Evolutionary conservation across 169 alveolate species (phyloP).

Genomic region (Besnoitia besnoiti): DNA sequence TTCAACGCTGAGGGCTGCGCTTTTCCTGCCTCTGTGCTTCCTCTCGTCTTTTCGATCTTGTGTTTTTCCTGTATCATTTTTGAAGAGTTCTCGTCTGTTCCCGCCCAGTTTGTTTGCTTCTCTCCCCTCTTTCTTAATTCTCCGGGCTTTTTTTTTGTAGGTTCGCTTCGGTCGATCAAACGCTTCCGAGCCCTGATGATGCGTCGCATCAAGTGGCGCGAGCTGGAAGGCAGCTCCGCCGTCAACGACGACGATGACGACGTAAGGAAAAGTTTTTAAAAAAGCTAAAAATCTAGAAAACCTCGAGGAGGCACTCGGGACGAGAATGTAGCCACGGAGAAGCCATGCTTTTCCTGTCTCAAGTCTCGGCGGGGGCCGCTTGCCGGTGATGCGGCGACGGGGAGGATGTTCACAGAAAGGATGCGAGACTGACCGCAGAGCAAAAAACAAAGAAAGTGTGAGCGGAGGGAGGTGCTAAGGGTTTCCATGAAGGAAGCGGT

Average conservation of each 20-base stretch:
- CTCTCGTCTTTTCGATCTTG: neutral
- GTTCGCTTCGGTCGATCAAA: constrained; percentile 76
- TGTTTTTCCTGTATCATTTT: neutral
- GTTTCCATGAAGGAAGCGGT: no score
- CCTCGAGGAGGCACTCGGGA: neutral
- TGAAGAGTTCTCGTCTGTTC: neutral
- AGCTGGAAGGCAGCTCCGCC: constrained; percentile 36
- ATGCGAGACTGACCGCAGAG: neutral
- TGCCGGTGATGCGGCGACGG: neutral
- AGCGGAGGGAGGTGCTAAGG: neutral
- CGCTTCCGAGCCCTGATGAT: constrained; percentile 78
- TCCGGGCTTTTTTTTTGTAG: constrained; percentile 40
- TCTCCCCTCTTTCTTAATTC: neutral
- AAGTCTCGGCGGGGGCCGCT: no score
- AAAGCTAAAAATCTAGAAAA: neutral
- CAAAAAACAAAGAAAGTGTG: neutral
- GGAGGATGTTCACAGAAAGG: neutral
- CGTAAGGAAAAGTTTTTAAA: neutral
- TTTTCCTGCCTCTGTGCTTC: neutral
- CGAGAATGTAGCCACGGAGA: neutral
- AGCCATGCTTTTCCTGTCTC: neutral
- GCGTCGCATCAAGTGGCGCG: constrained; percentile 82
- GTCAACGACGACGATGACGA: constrained; percentile 37
- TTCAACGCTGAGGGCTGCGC: neutral
- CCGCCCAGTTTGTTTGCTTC: neutral